These are phyloP conservation scores for Physcomitrellopsis africana DNA, from an alignment of 225 moss, liverwort and hornwort species.

Conservation along the genomic window DNA sequence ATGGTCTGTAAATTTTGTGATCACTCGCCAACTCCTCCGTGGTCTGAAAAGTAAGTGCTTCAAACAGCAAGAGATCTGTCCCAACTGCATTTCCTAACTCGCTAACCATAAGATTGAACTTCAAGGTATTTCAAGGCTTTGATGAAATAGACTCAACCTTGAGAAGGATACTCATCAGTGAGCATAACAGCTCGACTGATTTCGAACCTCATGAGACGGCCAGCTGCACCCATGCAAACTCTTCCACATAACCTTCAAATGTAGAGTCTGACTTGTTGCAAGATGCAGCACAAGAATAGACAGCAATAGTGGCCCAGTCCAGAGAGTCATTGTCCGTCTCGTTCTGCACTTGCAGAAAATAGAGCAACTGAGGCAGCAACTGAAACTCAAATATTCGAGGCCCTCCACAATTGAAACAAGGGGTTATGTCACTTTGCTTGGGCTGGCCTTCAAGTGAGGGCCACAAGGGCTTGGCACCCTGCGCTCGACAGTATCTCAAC, in stretches of 20 bases:
- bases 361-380: conserved; percentile 89
- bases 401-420: conserved; percentile 71
- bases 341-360: conserved; percentile 79
- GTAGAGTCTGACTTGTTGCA: conserved; percentile 40
- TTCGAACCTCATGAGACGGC: conserved; percentile 40
- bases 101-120: too few species aligned
- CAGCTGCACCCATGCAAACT: conserved; percentile 92
- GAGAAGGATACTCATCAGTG: background rate
- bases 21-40: too few species aligned
- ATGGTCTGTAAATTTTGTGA: too few species aligned
- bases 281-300: conserved; percentile 78
- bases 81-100: too few species aligned
- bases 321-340: conserved; percentile 72
- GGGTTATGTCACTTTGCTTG: conserved; percentile 48
- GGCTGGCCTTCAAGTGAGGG: conserved; percentile 76
- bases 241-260: conserved; percentile 68
- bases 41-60: too few species aligned
- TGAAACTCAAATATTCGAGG: conserved; percentile 88
- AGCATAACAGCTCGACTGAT: conserved; percentile 1
- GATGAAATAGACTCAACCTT: background rate
- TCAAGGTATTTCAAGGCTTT: background rate
- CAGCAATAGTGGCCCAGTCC: conserved; percentile 93
- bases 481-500: conserved; percentile 66
- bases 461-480: conserved; percentile 88
- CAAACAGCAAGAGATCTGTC: too few species aligned